These are phyloP conservation scores for Cronartium quercuum DNA, from an alignment of 1,284 basidiomycete species.

Conservation along the genomic window DNA sequence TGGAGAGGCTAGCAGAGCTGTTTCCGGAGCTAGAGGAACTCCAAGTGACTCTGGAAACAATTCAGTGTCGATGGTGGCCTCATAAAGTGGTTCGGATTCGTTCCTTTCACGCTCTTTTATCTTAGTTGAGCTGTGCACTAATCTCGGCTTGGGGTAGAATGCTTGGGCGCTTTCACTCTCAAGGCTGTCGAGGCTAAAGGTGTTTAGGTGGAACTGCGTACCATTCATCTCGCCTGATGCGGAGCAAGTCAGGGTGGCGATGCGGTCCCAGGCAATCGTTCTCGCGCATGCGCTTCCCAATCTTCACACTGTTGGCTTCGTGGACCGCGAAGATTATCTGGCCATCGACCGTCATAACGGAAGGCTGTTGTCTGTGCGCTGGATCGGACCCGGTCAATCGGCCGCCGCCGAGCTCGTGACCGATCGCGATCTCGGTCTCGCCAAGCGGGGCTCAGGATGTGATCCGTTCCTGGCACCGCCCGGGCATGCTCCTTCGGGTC, in stretches of 20 bases:
- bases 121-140: no score
- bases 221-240: neutral
- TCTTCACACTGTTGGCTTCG: neutral
- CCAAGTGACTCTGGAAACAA: conserved; percentile 6
- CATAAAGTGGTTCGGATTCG: neutral
- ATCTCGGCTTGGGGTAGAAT: neutral
- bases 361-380: neutral
- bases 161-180: conserved; percentile 11
- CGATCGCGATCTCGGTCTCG: neutral
- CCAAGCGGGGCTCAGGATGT: neutral
- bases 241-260: neutral
- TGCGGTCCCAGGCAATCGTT: neutral
- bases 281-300: neutral
- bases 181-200: neutral
- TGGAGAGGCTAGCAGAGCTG: conserved; percentile 2
- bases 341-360: neutral
- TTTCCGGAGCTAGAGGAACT: conserved; percentile 19
- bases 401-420: neutral
- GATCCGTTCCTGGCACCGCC: neutral
- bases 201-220: conserved; percentile 13
- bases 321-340: neutral
- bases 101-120: neutral
- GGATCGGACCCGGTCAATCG: neutral
- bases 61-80: conserved; percentile 17
- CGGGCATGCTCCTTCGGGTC: neutral